Base-by-base conservation (phyloP, 495 filamentous ascomycete genomes). In the Astrocystis sublimbata region DNA sequence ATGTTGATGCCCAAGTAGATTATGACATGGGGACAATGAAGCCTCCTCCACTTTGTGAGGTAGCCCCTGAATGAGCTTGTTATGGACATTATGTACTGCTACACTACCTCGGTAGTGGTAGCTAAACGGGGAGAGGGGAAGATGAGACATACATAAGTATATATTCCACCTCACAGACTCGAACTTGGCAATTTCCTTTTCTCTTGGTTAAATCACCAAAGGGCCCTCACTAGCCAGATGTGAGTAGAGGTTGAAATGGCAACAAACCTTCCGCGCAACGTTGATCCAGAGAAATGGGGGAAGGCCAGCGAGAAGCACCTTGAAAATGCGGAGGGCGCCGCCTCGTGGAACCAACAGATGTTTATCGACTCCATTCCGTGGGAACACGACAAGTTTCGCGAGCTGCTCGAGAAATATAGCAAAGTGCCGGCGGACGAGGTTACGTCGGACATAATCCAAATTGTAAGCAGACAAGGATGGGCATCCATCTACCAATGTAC, bases 391-490 rank as follows among this genome's bases (percentile, higher is more conserved):
- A 41, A 17, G 6, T 59, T 65, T 17, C 61, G 68, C 8, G 45
- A 62, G 35, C 62, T 82, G 6, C 62, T 83, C 19, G 75, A 76
- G 42, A 66, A 71, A 19, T 80, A 82, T 57, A 79, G 76, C 61
- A 62, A 72, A 10, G 75, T 83, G 21, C 73, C 76, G 8, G 40
- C 68, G 0, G 69, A 67, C 8, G 59, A 78, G 28, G 70, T 82
- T 28, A 57, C 79, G n/a, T 38, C 73, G 4, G 78, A 83, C 70
- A 72, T 83, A 19, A 68, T 70, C 13, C 54, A 69, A 31, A 59
- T 81, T 55, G 80, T 82, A 64, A 51, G 68, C n/a, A 64, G 40
- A 55, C 23, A n/a, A 26, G 21, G 33, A 40, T 21, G 33, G 33
- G n/a, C 50, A 53, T 23, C 9, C 50, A n/a, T n/a, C n/a, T n/a